Percentiles rank a stretch among this genome's conserved stretches.
phyloP scores from a whole-genome alignment of 441 rosid species.

The Adansonia gregorii region DNA sequence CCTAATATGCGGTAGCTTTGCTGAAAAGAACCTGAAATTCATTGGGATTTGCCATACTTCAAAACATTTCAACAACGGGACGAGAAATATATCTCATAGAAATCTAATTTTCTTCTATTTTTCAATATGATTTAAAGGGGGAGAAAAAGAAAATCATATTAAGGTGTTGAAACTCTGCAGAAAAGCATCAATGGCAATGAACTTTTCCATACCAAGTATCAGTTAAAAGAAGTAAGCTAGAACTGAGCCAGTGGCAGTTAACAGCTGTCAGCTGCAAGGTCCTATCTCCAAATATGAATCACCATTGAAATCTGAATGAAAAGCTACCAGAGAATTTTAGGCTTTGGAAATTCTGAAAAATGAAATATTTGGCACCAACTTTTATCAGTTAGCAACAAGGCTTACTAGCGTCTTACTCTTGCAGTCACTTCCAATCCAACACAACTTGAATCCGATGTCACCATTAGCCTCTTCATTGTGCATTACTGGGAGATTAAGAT shows the following conservation, averaged over 20 bases:
- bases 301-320: too few species aligned
- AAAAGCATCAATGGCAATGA: neutral
- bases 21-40: too few species aligned
- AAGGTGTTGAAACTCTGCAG: neutral
- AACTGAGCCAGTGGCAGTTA: neutral
- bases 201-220: neutral
- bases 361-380: too few species aligned
- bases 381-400: constrained; percentile 39
- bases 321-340: too few species aligned
- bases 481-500: constrained; percentile 29
- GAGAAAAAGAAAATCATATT: neutral
- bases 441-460: constrained; percentile 33
- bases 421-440: constrained; percentile 34
- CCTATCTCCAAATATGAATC: too few species aligned
- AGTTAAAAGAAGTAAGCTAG: neutral
- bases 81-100: too few species aligned
- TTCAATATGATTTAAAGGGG: neutral
- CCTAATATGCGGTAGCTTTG: too few species aligned
- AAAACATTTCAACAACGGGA: too few species aligned
- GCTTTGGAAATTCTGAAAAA: too few species aligned
- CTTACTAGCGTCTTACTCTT: constrained; percentile 35
- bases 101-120: constrained; percentile 1
- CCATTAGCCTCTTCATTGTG: constrained; percentile 23
- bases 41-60: too few species aligned
- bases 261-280: neutral